A percentile compares a stretch with the other conserved stretches of the same genome.
phyloP scores from a whole-genome alignment of 192 early-diverging fungal species.

The Jimgerdemannia flammicorona region DNA sequence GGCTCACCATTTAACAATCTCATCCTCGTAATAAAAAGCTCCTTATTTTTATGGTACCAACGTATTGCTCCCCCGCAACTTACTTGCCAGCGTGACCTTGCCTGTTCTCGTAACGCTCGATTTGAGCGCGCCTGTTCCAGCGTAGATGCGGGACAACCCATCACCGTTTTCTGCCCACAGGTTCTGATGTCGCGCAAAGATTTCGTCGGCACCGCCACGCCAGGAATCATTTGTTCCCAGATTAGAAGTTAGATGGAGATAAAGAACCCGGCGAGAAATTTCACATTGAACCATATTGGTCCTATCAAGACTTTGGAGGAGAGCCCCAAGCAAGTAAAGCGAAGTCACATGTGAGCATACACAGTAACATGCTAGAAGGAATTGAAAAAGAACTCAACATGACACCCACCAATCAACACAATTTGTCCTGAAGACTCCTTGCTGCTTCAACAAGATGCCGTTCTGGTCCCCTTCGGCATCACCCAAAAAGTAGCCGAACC shows the following conservation, averaged over 20 bases:
- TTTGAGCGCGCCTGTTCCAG: slow-evolving; percentile 95
- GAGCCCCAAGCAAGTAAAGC: too few relatives aligned
- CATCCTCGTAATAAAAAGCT: slow-evolving; percentile 2
- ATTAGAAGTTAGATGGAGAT: slow-evolving; percentile 37
- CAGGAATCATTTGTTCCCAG: slow-evolving; percentile 8
- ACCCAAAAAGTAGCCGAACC: slow-evolving; percentile 66
- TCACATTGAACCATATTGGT: slow-evolving; percentile 92
- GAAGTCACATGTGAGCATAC: too few relatives aligned
- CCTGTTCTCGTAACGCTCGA: slow-evolving; percentile 86
- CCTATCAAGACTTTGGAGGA: slow-evolving; percentile 43
- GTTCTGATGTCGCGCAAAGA: slow-evolving; percentile 48
- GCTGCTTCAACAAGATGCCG: slow-evolving; percentile 58
- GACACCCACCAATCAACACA: slow-evolving; percentile 75
- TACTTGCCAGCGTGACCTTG: slow-evolving; percentile 67
- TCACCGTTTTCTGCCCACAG: slow-evolving; percentile 92
- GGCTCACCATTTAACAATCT: slow-evolving; percentile 9
- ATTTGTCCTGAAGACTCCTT: slow-evolving; percentile 87
- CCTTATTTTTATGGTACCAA: not conserved
- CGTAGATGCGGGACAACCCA: slow-evolving; percentile 85
- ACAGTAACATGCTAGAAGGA: not conserved
- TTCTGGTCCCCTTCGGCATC: slow-evolving; percentile 25
- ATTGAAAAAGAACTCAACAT: slow-evolving; percentile 1
- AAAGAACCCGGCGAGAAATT: slow-evolving; percentile 51
- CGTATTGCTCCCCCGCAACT: slow-evolving; percentile 21
- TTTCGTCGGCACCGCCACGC: slow-evolving; percentile 13